phyloP scores from a whole-genome alignment of 257 asterid species.

The Solanum bukasovii region DNA sequence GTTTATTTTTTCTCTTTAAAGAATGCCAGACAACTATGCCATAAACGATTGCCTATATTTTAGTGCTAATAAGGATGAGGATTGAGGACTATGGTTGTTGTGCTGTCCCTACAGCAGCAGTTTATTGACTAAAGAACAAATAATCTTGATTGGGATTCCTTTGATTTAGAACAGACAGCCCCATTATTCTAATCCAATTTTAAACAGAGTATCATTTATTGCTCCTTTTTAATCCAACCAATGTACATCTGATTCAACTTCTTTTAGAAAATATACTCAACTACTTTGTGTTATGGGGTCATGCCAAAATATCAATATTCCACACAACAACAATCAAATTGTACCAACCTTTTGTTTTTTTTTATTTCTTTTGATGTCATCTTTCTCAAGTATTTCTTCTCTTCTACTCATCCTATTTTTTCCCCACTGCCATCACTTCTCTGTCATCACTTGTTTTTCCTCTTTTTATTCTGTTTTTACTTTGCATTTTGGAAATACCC shows the following conservation, averaged over 20 bases:
- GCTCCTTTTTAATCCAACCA: background rate
- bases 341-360: conserved; percentile 26
- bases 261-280: background rate
- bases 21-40: background rate
- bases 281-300: conserved; percentile 22
- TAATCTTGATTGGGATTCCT: conserved; percentile 1
- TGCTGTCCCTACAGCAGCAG: conserved; percentile 15
- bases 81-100: background rate
- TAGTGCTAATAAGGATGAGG: background rate
- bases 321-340: background rate
- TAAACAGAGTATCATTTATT: background rate
- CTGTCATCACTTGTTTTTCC: conserved; percentile 8
- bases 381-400: conserved; percentile 40
- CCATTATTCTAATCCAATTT: background rate
- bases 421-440: conserved; percentile 10
- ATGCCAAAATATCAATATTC: conserved; percentile 18
- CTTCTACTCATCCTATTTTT: conserved; percentile 34
- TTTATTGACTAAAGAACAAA: conserved; percentile 10
- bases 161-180: conserved; percentile 15
- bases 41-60: background rate
- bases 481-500: conserved; percentile 17
- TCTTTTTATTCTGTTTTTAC: conserved; percentile 9
- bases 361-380: conserved; percentile 15
- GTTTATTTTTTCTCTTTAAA: background rate
- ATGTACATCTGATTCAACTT: conserved; percentile 3